These are phyloP conservation scores for Metschnikowia gruessii DNA, from an alignment of 805 yeast genomes.

Conservation along the genomic window DNA sequence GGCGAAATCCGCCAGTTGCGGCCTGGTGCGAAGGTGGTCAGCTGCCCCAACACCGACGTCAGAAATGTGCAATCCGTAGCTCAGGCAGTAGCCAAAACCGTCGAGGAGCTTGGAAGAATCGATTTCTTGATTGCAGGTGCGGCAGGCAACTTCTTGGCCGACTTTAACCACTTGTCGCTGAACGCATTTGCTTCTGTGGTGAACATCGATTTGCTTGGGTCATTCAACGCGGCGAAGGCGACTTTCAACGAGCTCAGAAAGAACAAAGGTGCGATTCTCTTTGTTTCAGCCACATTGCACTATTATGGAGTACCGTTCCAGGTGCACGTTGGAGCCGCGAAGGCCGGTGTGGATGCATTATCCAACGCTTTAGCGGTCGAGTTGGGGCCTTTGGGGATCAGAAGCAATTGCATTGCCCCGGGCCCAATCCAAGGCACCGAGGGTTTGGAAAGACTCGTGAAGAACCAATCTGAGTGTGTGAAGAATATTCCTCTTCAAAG, in stretches of 20 bases:
- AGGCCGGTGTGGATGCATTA: conserved; percentile 32
- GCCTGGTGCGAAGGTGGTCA: conserved; percentile 25
- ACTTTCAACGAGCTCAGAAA: conserved; percentile 36
- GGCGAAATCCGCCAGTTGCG: conserved; percentile 23
- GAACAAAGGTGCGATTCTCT: conserved; percentile 36
- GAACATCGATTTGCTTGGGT: conserved; percentile 40
- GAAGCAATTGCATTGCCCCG: conserved; percentile 29
- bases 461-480: conserved; percentile 11
- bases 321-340: conserved; percentile 31
- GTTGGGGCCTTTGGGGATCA: conserved; percentile 30
- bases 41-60: conserved; percentile 25
- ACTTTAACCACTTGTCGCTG: conserved; percentile 42
- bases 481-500: conserved; percentile 25
- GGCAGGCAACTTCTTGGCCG: conserved; percentile 42
- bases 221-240: conserved; percentile 42
- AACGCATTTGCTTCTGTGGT: conserved; percentile 42
- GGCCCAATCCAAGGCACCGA: conserved; percentile 31
- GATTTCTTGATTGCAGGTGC: conserved; percentile 47
- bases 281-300: conserved; percentile 44
- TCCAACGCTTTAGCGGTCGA: conserved; percentile 32
- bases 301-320: conserved; percentile 44
- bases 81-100: conserved; percentile 25
- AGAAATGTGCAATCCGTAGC: conserved; percentile 24
- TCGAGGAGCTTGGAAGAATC: conserved; percentile 37
- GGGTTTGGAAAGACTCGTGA: conserved; percentile 25